Conservation (phyloP, 108 stramenopile species). For the Discostella pseudostelligera region DNA sequence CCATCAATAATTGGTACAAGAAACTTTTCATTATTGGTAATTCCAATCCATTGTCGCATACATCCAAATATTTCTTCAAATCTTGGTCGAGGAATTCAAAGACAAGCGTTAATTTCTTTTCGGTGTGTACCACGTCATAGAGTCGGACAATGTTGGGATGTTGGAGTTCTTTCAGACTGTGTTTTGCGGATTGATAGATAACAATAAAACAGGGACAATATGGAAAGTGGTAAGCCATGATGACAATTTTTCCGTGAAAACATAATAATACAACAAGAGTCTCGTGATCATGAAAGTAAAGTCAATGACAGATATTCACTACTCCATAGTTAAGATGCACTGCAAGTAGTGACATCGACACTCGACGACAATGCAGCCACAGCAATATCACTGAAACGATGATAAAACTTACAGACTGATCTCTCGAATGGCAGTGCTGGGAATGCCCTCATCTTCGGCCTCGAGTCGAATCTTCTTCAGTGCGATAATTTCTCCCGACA, state of each 20-base stretch:
- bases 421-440: constrained; percentile 92
- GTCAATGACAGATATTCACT: too few species aligned
- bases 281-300: too few species aligned
- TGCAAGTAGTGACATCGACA: too few species aligned
- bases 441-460: constrained; percentile 93
- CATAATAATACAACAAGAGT: too few species aligned
- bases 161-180: constrained; percentile 84
- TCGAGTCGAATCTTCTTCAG: constrained; percentile 94
- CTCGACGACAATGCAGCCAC: too few species aligned
- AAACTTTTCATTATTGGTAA: constrained; percentile 92
- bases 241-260: neutral
- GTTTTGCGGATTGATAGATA: neutral
- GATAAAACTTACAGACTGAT: constrained; percentile 67
- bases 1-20: constrained; percentile 95
- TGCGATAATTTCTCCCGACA: constrained; percentile 91
- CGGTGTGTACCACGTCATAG: constrained; percentile 98
- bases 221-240: neutral
- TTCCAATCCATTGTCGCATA: constrained; percentile 92
- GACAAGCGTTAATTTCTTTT: constrained; percentile 94
- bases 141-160: constrained; percentile 96
- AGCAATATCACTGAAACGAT: neutral
- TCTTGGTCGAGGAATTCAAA: constrained; percentile 99
- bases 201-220: neutral
- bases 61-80: constrained; percentile 94
- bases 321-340: too few species aligned